Evolutionary conservation across 2,329 filamentous ascomycete species (phyloP).

Genomic region (Diaporthe sp.): DNA sequence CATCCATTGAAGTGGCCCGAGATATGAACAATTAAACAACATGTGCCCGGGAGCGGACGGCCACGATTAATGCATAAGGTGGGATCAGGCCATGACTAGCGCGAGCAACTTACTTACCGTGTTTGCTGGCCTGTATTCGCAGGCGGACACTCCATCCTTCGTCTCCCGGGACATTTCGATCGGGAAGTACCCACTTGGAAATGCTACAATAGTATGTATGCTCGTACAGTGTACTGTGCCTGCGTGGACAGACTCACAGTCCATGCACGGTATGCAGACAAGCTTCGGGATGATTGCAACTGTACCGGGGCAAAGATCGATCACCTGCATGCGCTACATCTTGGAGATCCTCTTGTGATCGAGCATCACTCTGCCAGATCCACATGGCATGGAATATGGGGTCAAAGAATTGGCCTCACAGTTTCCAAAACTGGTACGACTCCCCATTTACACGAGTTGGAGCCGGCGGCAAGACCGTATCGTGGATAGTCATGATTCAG

Average conservation of each 20-base stretch:
- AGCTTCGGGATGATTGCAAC: not conserved
- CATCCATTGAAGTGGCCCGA: not conserved
- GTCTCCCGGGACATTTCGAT: not conserved
- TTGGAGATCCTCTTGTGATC: not conserved
- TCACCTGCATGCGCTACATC: constrained; percentile 17
- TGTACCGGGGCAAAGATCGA: constrained; percentile 4
- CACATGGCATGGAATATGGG: not conserved
- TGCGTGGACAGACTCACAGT: not conserved
- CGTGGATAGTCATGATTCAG: constrained; percentile 16
- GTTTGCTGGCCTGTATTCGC: not conserved
- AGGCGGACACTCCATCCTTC: not conserved
- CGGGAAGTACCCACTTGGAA: not conserved
- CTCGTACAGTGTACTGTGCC: constrained; percentile 1
- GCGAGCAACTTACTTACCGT: not conserved
- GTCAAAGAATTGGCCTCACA: not conserved
- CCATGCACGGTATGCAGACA: constrained; percentile 4
- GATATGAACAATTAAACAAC: not conserved
- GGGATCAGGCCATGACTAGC: constrained; percentile 9
- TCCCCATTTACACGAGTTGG: not conserved
- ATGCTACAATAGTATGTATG: not conserved
- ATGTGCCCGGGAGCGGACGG: not conserved
- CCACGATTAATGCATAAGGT: not conserved
- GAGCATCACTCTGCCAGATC: not conserved
- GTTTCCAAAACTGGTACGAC: not conserved
- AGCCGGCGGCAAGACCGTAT: not conserved